Percentiles rank a stretch among this genome's conserved stretches.
Conservation (phyloP, 345 rosid genomes). For the Lepidium didymum region DNA sequence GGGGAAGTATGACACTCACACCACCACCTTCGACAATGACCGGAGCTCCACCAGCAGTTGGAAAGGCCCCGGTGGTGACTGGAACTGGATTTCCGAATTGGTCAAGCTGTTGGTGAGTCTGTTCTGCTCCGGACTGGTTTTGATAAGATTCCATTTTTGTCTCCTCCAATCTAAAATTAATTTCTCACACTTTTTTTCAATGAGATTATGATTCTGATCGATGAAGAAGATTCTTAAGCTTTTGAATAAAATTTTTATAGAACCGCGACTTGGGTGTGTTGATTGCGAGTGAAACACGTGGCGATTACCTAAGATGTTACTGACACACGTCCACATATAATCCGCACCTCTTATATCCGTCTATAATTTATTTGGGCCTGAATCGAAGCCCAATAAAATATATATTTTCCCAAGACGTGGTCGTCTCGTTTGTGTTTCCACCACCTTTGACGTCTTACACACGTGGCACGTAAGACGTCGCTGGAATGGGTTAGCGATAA, state of each 20-base stretch:
- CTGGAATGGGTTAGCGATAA: not conserved
- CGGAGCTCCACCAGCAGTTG: not conserved
- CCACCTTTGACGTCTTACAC: not conserved
- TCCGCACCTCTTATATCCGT: not conserved
- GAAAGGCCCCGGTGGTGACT: constrained; percentile 14
- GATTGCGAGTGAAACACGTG: constrained; percentile 2
- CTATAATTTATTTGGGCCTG: not conserved
- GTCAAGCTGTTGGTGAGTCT: constrained; percentile 15
- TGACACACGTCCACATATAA: not conserved
- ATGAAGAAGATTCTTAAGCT: not conserved
- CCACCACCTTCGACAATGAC: constrained; percentile 18
- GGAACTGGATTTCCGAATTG: constrained; percentile 21
- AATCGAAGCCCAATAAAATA: not conserved
- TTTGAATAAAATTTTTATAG: not conserved
- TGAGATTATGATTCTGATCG: not conserved
- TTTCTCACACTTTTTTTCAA: not conserved
- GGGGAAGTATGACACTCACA: constrained; percentile 24
- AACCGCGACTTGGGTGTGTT: not conserved
- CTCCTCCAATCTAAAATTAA: not conserved
- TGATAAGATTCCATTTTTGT: constrained; percentile 21
- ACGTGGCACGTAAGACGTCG: constrained; percentile 2
- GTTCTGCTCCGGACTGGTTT: constrained; percentile 28
- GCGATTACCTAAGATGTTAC: not conserved
- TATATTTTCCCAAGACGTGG: too few relatives aligned
- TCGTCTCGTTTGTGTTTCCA: too few relatives aligned